Conservation (phyloP, 2,329 filamentous ascomycete species). For the Arthrobotrys sinensis region DNA sequence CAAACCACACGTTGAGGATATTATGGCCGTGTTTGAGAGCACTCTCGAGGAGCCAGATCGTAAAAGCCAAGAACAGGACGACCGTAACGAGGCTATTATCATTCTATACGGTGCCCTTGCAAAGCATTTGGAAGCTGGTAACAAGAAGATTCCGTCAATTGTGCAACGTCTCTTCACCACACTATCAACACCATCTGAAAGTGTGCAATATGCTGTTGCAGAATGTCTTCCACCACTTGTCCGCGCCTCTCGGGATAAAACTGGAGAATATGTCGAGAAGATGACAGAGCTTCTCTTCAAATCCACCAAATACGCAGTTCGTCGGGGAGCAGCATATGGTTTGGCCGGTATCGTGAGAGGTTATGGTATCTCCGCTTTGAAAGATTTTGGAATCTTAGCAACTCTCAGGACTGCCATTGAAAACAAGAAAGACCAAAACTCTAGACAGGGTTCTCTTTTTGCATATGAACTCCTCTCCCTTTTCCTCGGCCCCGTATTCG, state of each 20-base stretch:
- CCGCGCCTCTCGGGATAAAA: constrained; percentile 82
- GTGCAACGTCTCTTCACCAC: constrained; percentile 88
- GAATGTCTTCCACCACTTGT: constrained; percentile 95
- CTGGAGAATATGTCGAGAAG: constrained; percentile 83
- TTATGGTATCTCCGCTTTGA: constrained; percentile 84
- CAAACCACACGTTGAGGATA: constrained; percentile 83
- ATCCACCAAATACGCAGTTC: constrained; percentile 90
- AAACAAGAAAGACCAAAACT: constrained; percentile 92
- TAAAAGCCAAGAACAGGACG: constrained; percentile 84
- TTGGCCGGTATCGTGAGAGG: constrained; percentile 90
- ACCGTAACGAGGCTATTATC: constrained; percentile 96
- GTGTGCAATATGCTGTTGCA: constrained; percentile 95
- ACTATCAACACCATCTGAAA: constrained; percentile 93
- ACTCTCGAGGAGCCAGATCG: constrained; percentile 89
- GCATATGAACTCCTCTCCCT: constrained; percentile 91
- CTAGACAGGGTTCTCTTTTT: constrained; percentile 88
- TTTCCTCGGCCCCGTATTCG: constrained; percentile 88
- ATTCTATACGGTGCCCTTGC: constrained; percentile 97
- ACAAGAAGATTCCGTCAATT: constrained; percentile 88
- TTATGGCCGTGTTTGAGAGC: constrained; percentile 93
- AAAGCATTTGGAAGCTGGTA: constrained; percentile 86
- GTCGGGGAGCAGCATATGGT: constrained; percentile 94
- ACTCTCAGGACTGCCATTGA: constrained; percentile 86
- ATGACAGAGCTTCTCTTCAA: constrained; percentile 86
- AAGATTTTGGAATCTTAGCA: constrained; percentile 88